phyloP scores from a whole-genome alignment of 2,329 filamentous ascomycete genomes.

The Colletotrichum sp. region DNA sequence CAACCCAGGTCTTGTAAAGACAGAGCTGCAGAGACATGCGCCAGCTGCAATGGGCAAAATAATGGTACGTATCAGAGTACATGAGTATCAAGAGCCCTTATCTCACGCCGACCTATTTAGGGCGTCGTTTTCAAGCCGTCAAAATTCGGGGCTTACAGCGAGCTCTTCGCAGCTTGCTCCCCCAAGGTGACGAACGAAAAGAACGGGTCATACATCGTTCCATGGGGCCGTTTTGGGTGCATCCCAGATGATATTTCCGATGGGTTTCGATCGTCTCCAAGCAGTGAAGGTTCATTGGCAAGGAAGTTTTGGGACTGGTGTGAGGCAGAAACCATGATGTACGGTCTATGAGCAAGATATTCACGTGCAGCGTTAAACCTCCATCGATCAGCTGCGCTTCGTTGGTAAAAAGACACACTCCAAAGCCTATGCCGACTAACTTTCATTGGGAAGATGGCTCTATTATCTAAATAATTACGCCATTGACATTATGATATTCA shows the following conservation, averaged over 20 bases:
- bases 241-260: background rate
- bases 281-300: background rate
- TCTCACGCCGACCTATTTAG: background rate
- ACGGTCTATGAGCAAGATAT: too few relatives aligned
- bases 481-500: too few relatives aligned
- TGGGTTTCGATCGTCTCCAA: background rate
- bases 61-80: background rate
- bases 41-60: slow-evolving; percentile 23
- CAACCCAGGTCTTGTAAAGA: slow-evolving; percentile 44
- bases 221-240: background rate
- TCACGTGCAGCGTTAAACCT: too few relatives aligned
- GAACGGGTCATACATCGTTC: slow-evolving; percentile 25
- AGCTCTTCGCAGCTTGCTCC: slow-evolving; percentile 51
- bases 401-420: too few relatives aligned
- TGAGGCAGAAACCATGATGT: background rate
- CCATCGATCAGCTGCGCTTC: too few relatives aligned
- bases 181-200: slow-evolving; percentile 45
- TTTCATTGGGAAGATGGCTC: too few relatives aligned
- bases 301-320: background rate
- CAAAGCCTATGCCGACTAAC: too few relatives aligned
- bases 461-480: too few relatives aligned
- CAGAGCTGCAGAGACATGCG: slow-evolving; percentile 36
- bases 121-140: background rate
- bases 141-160: slow-evolving; percentile 49
- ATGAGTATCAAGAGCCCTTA: accelerated